Base-by-base conservation (phyloP, 441 rosid species). In the Theobroma grandiflorum region DNA sequence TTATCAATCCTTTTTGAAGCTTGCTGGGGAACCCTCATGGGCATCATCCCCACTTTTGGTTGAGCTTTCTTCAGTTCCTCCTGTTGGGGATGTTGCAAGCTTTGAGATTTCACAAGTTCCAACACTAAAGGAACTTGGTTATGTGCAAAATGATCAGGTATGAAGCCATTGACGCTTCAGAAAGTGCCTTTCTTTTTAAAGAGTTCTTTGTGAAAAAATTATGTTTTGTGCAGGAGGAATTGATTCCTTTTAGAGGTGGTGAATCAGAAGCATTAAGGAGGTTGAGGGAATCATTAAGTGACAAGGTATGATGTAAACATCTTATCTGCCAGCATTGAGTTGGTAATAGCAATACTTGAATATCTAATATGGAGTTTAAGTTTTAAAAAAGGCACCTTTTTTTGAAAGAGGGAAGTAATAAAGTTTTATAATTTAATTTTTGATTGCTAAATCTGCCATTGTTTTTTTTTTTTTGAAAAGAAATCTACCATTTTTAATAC, bases 11-110 rank as follows among this genome's bases (percentile, higher is more conserved):
- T 96, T 96, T 87, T 75, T 96, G 67, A 96, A 96, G 95, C 84
- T 94, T 53, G 94, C 98, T 20, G 99, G 98, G 37, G 85, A 91
- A 83, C 99, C 99, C 3, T 80, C 88, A 59, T 93, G 98, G 95
- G 87, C 80, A 38, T 80, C 88, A 2, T 83, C 90, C 5, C 91
- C 88, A 4, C 91, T 96, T 84, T 63, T 83, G 3, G 77, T 86
- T 55, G 58, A 87, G 2, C 76, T 88, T 78, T 68, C 96, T 78
- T 91, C 90, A 6, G 84, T 94, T 76, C 95, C 99, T 77, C 93
- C 96, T 1, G 78, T 90, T 78, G 98, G 96, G 79, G 88, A 89
- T 78, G 78, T 90, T 80, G 90, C 94, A 81, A 70, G 76, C 74
- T 90, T 83, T 75, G 87, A 88, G 78, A 75, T 94, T 70, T 90